Evolutionary conservation across 306 rosid species (phyloP), one percentile per base, ranked within the genome.

Genomic region (Psophocarpus tetragonolobus): DNA sequence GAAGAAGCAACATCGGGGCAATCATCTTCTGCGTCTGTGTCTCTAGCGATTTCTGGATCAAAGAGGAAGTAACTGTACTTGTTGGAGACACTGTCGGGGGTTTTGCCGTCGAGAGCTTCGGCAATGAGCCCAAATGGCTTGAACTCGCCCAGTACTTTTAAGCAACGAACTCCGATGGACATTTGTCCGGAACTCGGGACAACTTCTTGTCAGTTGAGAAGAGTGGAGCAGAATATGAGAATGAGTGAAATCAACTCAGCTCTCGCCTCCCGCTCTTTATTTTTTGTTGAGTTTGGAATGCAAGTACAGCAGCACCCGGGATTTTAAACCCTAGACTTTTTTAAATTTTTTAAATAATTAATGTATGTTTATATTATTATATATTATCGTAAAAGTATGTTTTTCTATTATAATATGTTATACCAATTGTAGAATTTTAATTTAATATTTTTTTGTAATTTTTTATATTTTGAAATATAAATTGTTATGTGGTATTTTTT

Each of bases 111-210:
- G 21, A 94, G 88, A 51, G 96, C 94, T 87, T 94, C 98, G 48
- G 97, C 98, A n/a, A 94, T 84, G 69, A 94, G 83, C 20, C 98
- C 98, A 51, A 91, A 91, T 2, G 98, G 97, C 86, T 94, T 92
- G 91, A 94, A 94, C 83, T 89, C 97, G 73, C 98, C 98, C 6
- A 94, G 95, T 66, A 94, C 89, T 4, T 93, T 81, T 79, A 94
- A 86, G 23, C 78, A 73, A 50, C 97, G 96, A n/a, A 72, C 89
- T 81, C 90, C 92, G 4, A 74, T 57, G 48, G 93, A 92, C 97
- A 89, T 87, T 75, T 38, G 53, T 8, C 21, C 29, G 27, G 17
- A 79, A 45, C 57, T 47, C 14, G 0, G n/a, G 3, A 20, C 4
- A 26, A 66, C 5, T 63, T 41, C 21, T 23, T 15, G 67, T n/a